phyloP scores from a whole-genome alignment of 2,329 filamentous ascomycete genomes.

The Trichoderma aggressivum region DNA sequence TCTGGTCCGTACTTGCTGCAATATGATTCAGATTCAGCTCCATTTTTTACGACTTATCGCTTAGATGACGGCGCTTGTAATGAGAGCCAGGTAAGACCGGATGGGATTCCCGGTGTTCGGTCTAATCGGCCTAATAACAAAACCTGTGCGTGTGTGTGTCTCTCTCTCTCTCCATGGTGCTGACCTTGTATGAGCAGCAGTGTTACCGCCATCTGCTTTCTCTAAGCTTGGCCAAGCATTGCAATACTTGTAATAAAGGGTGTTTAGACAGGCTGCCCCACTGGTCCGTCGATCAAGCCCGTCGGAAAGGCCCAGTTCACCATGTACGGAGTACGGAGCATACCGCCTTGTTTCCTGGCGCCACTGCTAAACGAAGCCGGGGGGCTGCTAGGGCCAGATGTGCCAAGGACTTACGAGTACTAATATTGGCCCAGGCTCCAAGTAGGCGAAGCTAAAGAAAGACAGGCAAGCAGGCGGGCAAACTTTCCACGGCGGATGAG shows the following conservation, averaged over 20 bases:
- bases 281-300: not conserved
- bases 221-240: not conserved
- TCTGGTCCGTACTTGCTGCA: not conserved
- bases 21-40: not conserved
- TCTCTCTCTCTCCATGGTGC: not conserved
- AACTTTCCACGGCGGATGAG: not conserved
- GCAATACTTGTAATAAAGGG: not conserved
- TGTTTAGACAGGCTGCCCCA: not conserved
- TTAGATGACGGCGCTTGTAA: not conserved
- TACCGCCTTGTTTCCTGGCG: not conserved
- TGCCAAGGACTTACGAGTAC: not conserved
- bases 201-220: not conserved
- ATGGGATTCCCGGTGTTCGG: not conserved
- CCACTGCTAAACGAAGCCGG: not conserved
- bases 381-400: not conserved
- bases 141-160: not conserved
- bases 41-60: not conserved
- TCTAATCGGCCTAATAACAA: not conserved
- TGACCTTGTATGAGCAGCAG: not conserved
- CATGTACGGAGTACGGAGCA: too few species aligned
- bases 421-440: not conserved
- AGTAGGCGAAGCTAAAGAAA: not conserved
- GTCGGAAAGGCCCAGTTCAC: not conserved
- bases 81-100: not conserved
- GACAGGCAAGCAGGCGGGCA: not conserved